These are phyloP conservation scores for Mycosarcoma mackinlayi DNA, from an alignment of 1,284 basidiomycete species.

Conservation along the genomic window DNA sequence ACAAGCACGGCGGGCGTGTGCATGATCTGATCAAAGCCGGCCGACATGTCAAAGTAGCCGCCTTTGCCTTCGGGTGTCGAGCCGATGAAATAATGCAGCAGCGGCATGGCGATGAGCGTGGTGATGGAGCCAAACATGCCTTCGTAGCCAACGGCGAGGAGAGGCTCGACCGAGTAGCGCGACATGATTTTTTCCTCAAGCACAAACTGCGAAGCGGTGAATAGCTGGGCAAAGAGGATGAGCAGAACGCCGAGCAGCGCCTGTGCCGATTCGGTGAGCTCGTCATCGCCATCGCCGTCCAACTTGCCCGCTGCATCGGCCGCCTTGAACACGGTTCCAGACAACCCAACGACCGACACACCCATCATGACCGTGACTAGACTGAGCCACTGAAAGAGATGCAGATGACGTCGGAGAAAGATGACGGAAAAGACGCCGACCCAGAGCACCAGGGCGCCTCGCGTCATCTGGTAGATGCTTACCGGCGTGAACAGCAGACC, in stretches of 20 bases:
- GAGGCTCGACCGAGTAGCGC: slow-evolving; percentile 86
- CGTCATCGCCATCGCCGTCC: slow-evolving; percentile 44
- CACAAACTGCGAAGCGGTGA: slow-evolving; percentile 90
- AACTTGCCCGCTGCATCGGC: slow-evolving; percentile 28
- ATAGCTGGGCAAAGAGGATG: slow-evolving; percentile 95
- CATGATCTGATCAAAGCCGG: slow-evolving; percentile 90
- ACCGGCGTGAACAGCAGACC: slow-evolving; percentile 95
- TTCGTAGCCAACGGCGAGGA: slow-evolving; percentile 92
- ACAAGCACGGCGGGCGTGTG: slow-evolving; percentile 80
- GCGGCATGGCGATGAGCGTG: slow-evolving; percentile 78
- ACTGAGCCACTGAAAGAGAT: slow-evolving; percentile 78
- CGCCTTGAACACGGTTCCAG: slow-evolving; percentile 72
- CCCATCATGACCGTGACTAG: slow-evolving; percentile 90
- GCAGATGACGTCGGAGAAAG: slow-evolving; percentile 76
- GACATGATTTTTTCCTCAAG: slow-evolving; percentile 86
- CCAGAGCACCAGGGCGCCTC: slow-evolving; percentile 95
- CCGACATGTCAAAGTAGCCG: slow-evolving; percentile 89
- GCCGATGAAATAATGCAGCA: slow-evolving; percentile 73
- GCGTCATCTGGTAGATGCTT: slow-evolving; percentile 95
- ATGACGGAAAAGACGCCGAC: slow-evolving; percentile 91
- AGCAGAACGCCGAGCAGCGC: slow-evolving; percentile 79
- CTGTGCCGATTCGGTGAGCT: slow-evolving; percentile 50
- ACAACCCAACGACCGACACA: slow-evolving; percentile 88
- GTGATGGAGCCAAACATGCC: slow-evolving; percentile 89
- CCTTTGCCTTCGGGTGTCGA: slow-evolving; percentile 73